Evolutionary conservation across 1,139 yeast genomes (phyloP).

Genomic region (Protomyces lactucae-debilis): DNA sequence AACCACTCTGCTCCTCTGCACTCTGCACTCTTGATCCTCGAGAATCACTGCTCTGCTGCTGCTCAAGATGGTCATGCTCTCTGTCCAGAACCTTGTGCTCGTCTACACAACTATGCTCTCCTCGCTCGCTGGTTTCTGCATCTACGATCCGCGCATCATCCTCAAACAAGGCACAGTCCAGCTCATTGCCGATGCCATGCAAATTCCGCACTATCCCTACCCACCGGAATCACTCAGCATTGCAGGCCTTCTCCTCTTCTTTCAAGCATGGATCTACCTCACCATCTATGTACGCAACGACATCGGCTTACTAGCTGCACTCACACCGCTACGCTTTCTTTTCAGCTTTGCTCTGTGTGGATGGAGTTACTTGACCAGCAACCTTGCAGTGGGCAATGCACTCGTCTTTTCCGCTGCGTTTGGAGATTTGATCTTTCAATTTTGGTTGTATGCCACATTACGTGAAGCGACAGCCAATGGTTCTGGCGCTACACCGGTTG

Average conservation of each 20-base stretch:
- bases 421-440: constrained; percentile 19
- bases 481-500: not conserved
- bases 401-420: constrained; percentile 13
- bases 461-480: not conserved
- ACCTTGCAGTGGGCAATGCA: constrained; percentile 10
- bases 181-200: constrained; percentile 12
- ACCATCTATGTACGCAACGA: constrained; percentile 14
- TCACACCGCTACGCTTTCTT: constrained; percentile 16
- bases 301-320: constrained; percentile 11
- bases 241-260: constrained; percentile 13
- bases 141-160: constrained; percentile 8
- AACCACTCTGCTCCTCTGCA: too few species aligned
- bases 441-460: not conserved
- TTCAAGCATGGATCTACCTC: constrained; percentile 8
- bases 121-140: constrained; percentile 16
- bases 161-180: constrained; percentile 19
- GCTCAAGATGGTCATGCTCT: constrained; percentile 6
- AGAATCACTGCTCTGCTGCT: not conserved
- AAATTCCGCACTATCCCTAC: constrained; percentile 17
- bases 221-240: constrained; percentile 8
- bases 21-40: too few species aligned
- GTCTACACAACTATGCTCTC: constrained; percentile 17
- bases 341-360: constrained; percentile 8
- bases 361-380: constrained; percentile 5
- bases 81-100: constrained; percentile 7